Evolutionary conservation across 148 eudicot genomes (phyloP).

Genomic region (Fagopyrum homotropicum): DNA sequence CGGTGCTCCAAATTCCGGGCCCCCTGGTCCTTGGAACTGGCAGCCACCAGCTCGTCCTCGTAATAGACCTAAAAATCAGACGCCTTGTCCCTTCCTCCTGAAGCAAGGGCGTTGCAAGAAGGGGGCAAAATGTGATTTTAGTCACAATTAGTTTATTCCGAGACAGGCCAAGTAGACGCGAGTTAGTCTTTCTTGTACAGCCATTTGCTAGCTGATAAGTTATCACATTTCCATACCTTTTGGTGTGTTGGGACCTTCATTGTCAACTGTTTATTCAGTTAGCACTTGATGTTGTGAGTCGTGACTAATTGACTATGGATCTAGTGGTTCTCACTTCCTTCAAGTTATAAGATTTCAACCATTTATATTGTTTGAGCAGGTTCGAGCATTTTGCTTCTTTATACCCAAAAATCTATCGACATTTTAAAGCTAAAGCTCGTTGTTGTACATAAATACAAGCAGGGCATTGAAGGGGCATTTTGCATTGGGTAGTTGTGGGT

Average conservation of each 20-base stretch:
- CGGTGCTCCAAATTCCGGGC: constrained; percentile 29
- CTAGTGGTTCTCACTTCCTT: too few species aligned
- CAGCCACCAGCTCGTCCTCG: constrained; percentile 25
- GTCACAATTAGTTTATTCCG: constrained; percentile 20
- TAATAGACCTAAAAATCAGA: constrained; percentile 7
- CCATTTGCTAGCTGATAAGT: constrained; percentile 18
- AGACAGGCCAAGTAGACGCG: constrained; percentile 10
- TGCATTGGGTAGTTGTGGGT: too few species aligned
- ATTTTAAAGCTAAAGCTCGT: too few species aligned
- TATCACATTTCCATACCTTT: not conserved
- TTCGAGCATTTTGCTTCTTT: too few species aligned
- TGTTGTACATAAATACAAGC: too few species aligned
- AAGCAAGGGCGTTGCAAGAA: constrained; percentile 42
- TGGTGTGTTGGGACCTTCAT: not conserved
- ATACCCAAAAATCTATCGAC: too few species aligned
- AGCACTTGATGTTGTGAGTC: not conserved
- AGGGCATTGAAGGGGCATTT: too few species aligned
- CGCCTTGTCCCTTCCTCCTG: constrained; percentile 35
- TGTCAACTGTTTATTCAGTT: not conserved
- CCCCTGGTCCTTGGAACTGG: constrained; percentile 41
- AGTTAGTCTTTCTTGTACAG: constrained; percentile 23
- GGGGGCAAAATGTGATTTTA: constrained; percentile 33
- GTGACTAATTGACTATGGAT: too few species aligned
- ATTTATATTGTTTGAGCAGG: too few species aligned
- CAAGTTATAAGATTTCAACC: too few species aligned